Evolutionary conservation across 306 rosid genomes (phyloP).

Genomic region (Acmispon strigosus): DNA sequence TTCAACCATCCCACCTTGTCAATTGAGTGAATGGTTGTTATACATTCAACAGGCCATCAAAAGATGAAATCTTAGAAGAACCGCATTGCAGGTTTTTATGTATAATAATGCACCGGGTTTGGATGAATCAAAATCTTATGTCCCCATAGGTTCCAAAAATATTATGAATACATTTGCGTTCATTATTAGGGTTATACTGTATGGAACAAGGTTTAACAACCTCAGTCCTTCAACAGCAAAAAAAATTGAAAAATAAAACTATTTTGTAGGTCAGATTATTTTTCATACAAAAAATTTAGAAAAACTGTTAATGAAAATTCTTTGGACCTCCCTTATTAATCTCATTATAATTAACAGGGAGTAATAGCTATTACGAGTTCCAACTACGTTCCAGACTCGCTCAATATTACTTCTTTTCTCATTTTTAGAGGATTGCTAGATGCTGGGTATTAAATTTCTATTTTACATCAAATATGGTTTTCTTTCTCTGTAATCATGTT

Average conservation of each 20-base stretch:
- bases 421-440: neutral
- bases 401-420: neutral
- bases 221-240: too few relatives aligned
- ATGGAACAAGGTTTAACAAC: too few relatives aligned
- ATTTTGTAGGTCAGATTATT: too few relatives aligned
- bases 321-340: too few relatives aligned
- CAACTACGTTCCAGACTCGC: neutral
- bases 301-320: too few relatives aligned
- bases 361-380: neutral
- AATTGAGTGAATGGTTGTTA: neutral
- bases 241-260: too few relatives aligned
- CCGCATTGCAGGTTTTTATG: neutral
- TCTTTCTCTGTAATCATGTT: neutral
- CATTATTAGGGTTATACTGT: too few relatives aligned
- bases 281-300: too few relatives aligned
- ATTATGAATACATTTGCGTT: too few relatives aligned
- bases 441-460: neutral
- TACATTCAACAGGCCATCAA: neutral
- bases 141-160: too few relatives aligned
- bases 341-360: neutral
- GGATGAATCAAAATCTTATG: too few relatives aligned
- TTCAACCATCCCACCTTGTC: neutral
- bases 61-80: neutral
- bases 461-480: neutral
- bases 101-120: neutral